These are phyloP conservation scores for Astragalus membranaceus DNA, from an alignment of 306 rosid species.

Conservation along the genomic window DNA sequence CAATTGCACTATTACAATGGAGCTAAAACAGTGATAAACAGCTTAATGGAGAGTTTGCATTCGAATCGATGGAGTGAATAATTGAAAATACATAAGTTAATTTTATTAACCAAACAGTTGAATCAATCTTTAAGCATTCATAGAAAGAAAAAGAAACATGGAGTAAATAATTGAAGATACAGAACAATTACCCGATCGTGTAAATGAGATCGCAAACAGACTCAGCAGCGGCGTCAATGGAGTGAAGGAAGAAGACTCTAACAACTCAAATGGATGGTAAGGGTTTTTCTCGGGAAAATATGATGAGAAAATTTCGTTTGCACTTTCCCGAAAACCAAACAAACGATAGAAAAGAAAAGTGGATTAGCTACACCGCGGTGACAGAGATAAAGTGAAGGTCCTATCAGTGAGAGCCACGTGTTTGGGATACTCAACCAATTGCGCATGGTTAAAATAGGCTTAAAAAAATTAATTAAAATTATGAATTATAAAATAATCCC, in stretches of 20 bases:
- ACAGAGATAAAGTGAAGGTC: background rate
- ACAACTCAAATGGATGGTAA: background rate
- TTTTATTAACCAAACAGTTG: background rate
- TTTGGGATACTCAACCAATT: too few species aligned
- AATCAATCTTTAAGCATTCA: background rate
- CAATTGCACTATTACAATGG: background rate
- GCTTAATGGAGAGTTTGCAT: background rate
- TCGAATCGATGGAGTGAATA: background rate
- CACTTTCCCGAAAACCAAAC: background rate
- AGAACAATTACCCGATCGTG: background rate
- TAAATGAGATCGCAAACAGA: background rate
- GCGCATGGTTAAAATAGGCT: too few species aligned
- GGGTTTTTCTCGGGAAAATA: conserved; percentile 12
- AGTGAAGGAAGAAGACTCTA: background rate
- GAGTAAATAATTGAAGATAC: background rate
- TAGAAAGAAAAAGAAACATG: background rate
- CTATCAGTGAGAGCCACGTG: background rate
- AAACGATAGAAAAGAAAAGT: background rate
- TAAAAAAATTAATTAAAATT: too few species aligned
- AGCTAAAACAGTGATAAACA: background rate
- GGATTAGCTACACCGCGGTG: background rate
- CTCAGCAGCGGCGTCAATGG: background rate
- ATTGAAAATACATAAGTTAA: too few species aligned
- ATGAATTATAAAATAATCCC: too few species aligned
- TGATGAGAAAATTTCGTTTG: background rate